Evolutionary conservation across 1,284 basidiomycete species (phyloP).

Genomic region (Leccinum pachyderme): DNA sequence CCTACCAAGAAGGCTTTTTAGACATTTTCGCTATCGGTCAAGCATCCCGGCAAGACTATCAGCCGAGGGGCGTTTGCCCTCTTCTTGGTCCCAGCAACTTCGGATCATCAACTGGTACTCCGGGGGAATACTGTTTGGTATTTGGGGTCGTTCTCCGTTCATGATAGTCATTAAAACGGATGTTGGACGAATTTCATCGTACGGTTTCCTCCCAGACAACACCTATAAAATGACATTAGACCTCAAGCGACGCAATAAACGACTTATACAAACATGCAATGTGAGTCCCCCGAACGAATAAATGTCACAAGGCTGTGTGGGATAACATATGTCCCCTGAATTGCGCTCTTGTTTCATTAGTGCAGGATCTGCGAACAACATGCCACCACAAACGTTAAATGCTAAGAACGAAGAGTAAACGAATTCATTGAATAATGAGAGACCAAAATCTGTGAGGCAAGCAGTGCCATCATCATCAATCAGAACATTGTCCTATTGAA

Average conservation of each 20-base stretch:
- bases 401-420: conserved; percentile 33
- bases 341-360: conserved; percentile 18
- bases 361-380: conserved; percentile 39
- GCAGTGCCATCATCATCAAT: conserved; percentile 24
- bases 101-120: conserved; percentile 15
- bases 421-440: conserved; percentile 35
- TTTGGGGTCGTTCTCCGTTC: conserved; percentile 14
- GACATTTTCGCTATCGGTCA: not conserved
- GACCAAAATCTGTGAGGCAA: conserved; percentile 37
- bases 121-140: conserved; percentile 9
- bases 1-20: not conserved
- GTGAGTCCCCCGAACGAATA: conserved; percentile 35
- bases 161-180: conserved; percentile 5
- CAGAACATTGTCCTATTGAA: conserved; percentile 29
- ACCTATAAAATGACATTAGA: conserved; percentile 22
- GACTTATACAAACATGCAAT: conserved; percentile 25
- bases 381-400: conserved; percentile 30
- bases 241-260: not conserved
- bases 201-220: conserved; percentile 25
- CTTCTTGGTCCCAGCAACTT: conserved; percentile 22
- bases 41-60: not conserved
- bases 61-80: conserved; percentile 2
- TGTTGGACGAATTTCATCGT: conserved; percentile 5
- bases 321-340: conserved; percentile 8
- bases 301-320: conserved; percentile 29